Evolutionary conservation across 1,139 yeast species (phyloP).

Genomic region (Arxiozyma bovina): DNA sequence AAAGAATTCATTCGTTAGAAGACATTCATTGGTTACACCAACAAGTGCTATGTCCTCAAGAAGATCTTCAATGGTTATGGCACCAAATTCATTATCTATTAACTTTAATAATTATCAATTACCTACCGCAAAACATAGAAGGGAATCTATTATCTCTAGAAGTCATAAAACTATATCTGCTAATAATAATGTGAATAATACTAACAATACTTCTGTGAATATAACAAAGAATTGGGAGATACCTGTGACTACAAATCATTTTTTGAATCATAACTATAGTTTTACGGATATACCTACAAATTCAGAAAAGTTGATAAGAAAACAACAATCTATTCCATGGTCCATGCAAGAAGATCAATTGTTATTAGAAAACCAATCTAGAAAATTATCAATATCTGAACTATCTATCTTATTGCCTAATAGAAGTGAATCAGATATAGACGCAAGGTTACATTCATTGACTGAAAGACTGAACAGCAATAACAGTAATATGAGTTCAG

Average conservation of each 20-base stretch:
- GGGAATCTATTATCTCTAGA: slow-evolving; percentile 13
- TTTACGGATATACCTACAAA: slow-evolving; percentile 2
- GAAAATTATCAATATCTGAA: slow-evolving; percentile 61
- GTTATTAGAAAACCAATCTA: slow-evolving; percentile 46
- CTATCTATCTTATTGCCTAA: slow-evolving; percentile 63
- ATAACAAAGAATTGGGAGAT: slow-evolving; percentile 8
- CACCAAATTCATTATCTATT: slow-evolving; percentile 20
- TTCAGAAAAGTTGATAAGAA: not conserved
- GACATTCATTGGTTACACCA: slow-evolving; percentile 25
- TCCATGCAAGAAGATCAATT: slow-evolving; percentile 63
- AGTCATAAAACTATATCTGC: not conserved
- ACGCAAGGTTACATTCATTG: slow-evolving; percentile 52
- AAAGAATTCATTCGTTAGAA: slow-evolving; percentile 29
- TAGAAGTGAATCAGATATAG: slow-evolving; percentile 66
- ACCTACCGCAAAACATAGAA: slow-evolving; percentile 13
- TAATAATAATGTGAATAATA: slow-evolving; percentile 5
- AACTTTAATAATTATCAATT: slow-evolving; percentile 8
- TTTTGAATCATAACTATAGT: slow-evolving; percentile 5
- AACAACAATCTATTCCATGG: slow-evolving; percentile 21
- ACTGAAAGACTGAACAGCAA: not conserved
- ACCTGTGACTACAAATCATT: slow-evolving; percentile 4
- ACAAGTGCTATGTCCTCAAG: slow-evolving; percentile 22
- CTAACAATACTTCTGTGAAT: slow-evolving; percentile 3
- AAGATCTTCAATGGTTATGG: slow-evolving; percentile 24
- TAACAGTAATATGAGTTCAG: not conserved